These are phyloP conservation scores for Olyra latifolia DNA, from an alignment of 176 grass and related monocot species.

Conservation along the genomic window DNA sequence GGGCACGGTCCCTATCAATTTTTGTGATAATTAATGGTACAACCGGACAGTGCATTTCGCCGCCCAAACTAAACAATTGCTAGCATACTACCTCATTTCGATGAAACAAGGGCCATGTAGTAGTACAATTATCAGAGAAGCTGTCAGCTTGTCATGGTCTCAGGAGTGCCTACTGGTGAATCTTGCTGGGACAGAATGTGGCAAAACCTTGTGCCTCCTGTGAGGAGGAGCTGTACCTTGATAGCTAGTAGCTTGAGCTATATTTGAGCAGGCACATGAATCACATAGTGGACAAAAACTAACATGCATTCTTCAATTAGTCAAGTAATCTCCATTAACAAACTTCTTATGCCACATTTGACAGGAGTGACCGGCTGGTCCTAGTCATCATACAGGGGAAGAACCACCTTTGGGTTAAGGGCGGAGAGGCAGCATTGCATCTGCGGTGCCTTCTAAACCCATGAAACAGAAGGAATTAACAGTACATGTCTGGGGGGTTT, in stretches of 20 bases:
- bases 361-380: conserved; percentile 3
- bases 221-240: not conserved
- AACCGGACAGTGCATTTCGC: not conserved
- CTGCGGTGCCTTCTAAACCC: conserved; percentile 30
- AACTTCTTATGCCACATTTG: conserved; percentile 40
- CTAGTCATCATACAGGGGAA: conserved; percentile 3
- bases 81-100: not conserved
- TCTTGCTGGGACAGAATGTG: not conserved
- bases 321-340: not conserved
- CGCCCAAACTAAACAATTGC: not conserved
- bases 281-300: not conserved
- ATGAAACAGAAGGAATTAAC: not conserved
- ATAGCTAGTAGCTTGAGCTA: not conserved
- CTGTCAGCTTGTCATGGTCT: not conserved
- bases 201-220: not conserved
- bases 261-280: not conserved
- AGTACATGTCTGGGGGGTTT: conserved; percentile 20
- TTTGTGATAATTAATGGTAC: not conserved
- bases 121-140: not conserved
- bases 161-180: not conserved
- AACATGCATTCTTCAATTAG: not conserved
- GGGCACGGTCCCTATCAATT: not conserved
- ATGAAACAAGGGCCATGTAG: not conserved
- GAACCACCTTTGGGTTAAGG: conserved; percentile 22
- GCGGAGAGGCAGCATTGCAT: not conserved